phyloP scores from a whole-genome alignment of 176 grass and related monocot species.

The Chrysopogon serrulatus region DNA sequence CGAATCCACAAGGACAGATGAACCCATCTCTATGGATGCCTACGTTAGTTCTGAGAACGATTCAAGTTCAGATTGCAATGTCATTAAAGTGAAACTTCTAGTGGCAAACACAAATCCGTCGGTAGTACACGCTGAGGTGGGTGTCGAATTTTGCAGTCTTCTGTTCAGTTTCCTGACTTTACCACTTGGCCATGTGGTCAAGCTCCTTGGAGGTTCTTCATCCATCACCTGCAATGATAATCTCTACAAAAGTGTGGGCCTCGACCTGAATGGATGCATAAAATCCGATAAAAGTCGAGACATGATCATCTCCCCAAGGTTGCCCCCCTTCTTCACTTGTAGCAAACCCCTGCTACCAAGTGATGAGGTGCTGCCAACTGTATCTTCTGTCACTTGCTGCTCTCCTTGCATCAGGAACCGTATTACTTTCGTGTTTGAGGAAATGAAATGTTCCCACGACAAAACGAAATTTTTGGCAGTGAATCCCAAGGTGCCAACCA shows the following conservation, averaged over 20 bases:
- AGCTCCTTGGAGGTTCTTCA: neutral
- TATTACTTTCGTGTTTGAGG: fast-evolving
- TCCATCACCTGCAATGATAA: neutral
- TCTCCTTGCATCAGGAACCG: neutral
- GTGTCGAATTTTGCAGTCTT: neutral
- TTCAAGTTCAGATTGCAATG: neutral
- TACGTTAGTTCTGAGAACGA: neutral
- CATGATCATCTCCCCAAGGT: neutral
- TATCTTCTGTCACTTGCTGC: neutral
- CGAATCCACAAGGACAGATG: neutral
- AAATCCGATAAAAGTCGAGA: neutral
- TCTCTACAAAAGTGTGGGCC: neutral
- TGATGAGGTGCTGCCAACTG: neutral
- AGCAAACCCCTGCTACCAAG: neutral
- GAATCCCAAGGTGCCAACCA: neutral
- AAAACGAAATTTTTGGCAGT: neutral
- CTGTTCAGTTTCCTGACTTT: neutral
- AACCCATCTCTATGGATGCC: neutral
- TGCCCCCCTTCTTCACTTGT: neutral
- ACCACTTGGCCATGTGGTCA: neutral
- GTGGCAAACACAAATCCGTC: neutral
- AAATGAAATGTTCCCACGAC: neutral
- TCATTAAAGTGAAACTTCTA: neutral
- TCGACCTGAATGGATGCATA: neutral
- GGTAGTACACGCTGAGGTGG: neutral